Evolutionary conservation across 805 yeast genomes (phyloP).

Genomic region (Teunomyces aglyptinius): DNA sequence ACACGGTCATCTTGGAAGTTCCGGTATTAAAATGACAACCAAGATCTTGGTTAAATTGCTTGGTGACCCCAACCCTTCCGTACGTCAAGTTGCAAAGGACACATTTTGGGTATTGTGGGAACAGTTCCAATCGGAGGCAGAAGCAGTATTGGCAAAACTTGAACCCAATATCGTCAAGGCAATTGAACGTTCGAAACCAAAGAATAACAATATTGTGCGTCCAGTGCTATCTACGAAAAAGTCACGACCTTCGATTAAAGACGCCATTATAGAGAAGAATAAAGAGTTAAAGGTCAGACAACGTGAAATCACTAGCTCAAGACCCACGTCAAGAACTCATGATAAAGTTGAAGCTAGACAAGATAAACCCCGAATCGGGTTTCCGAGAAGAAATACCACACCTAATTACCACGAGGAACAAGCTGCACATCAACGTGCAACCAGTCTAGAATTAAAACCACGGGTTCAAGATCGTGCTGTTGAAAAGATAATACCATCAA

Average conservation of each 20-base stretch:
- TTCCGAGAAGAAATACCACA: constrained; percentile 3
- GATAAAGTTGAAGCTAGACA: background rate
- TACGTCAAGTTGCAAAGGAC: constrained; percentile 69
- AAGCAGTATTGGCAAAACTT: constrained; percentile 25
- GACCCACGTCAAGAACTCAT: constrained; percentile 20
- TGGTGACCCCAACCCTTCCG: constrained; percentile 76
- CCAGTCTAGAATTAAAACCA: background rate
- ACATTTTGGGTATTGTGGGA: constrained; percentile 70
- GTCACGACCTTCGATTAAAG: constrained; percentile 47
- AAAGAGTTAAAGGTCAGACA: constrained; percentile 32
- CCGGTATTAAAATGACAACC: constrained; percentile 42
- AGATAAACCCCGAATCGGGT: constrained; percentile 3
- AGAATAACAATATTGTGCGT: background rate
- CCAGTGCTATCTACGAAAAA: constrained; percentile 14
- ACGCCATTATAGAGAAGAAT: constrained; percentile 44
- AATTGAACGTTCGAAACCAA: constrained; percentile 13
- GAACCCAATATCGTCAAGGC: constrained; percentile 13
- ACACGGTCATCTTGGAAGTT: constrained; percentile 14
- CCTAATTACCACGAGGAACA: background rate
- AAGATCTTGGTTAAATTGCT: constrained; percentile 59
- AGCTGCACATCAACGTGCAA: background rate
- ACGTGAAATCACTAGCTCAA: constrained; percentile 16
- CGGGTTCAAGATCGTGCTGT: background rate
- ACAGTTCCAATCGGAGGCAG: constrained; percentile 54
- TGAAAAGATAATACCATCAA: background rate